Base-by-base conservation (phyloP, 352 stramenopile genomes). In the Globisporangium lucens region DNA sequence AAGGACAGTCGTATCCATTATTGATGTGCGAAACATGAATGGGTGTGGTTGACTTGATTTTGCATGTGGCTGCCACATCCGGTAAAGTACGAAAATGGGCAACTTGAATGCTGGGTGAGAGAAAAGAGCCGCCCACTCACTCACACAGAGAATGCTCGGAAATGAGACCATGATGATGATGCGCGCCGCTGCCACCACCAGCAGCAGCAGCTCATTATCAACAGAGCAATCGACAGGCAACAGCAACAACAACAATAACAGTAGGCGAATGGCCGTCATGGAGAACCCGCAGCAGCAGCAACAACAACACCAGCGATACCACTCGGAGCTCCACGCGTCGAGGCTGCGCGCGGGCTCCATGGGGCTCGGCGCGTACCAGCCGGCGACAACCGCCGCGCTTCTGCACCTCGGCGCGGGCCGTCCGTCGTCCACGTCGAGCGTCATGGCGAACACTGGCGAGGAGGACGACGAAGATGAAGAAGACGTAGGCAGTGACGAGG, bases 371-470 rank as follows among this genome's bases (percentile, higher is more conserved):
- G 61, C 61, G n/a, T 66, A 60, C 47, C 52, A 52, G n/a, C 33
- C 56, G 27, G 29, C 22, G 43, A 35, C 64, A n/a, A n/a, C 53
- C 22, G n/a, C 63, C n/a, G 20, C 47, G 47, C 56, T 64, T 33
- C 30, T 69, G 30, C 38, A 60, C 24, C 30, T 59, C 8, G 49
- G 56, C 15, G 64, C 64, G 22, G 58, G 36, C 15, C 64, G 64
- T 5, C 64, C 64, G n/a, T 69, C 64, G 55, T 69, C 64, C n/a
- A 69, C 64, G 8, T 69, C 64, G 56, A 69, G 64, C 46, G 64
- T 69, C 41, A 69, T 60, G 64, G 64, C 24, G 33, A 69, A 69
- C 33, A 61, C 61, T 38, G 64, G 64, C 41, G 64, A 69, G 56
- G 56, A 35, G 7, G 63, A 69, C 30, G 64, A 69, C 33, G 64